A percentile compares a stretch with the other conserved stretches of the same genome.
Conservation (phyloP, 176 grass and related monocot genomes). For the Oryza glaberrima region DNA sequence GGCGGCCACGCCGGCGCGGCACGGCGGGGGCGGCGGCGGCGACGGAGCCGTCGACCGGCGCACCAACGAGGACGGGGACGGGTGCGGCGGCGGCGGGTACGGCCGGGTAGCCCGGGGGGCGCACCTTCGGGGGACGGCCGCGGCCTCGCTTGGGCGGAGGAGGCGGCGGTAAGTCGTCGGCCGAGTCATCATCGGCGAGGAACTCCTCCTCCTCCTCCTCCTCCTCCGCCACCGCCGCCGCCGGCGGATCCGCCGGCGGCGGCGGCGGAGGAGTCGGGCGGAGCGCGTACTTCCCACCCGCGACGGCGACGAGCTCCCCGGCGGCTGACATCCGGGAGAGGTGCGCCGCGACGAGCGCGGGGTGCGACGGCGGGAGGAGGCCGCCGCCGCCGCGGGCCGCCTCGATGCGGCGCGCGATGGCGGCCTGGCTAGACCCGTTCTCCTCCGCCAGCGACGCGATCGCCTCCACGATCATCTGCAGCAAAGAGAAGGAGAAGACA, state of each 20-base stretch:
- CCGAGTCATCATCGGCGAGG: conserved; percentile 36
- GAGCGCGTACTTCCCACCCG: conserved; percentile 49
- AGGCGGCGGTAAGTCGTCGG: background rate
- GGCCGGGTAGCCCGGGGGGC: conserved; percentile 28
- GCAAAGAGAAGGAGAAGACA: background rate
- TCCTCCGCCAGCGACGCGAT: conserved; percentile 60
- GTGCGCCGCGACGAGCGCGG: conserved; percentile 61
- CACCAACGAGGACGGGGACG: background rate
- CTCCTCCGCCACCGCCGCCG: no score
- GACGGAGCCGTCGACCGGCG: background rate
- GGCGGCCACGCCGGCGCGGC: conserved; percentile 60
- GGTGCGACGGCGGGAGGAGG: conserved; percentile 64
- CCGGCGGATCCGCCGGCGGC: no score
- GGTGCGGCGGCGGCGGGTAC: background rate
- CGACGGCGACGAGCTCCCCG: conserved; percentile 60
- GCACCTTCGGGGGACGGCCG: conserved; percentile 68
- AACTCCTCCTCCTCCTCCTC: background rate
- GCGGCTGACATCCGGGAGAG: conserved; percentile 67
- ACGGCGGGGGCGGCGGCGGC: conserved; percentile 5
- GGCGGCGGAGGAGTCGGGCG: conserved; percentile 9
- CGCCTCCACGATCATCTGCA: conserved; percentile 79
- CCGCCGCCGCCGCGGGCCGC: conserved; percentile 38
- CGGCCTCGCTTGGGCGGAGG: conserved; percentile 56
- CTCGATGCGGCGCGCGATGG: conserved; percentile 68
- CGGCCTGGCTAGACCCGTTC: conserved; percentile 63